A percentile compares a stretch with the other conserved stretches of the same genome.
Conservation (phyloP, 192 early-diverging fungal species). For the Thamnidium elegans region DNA sequence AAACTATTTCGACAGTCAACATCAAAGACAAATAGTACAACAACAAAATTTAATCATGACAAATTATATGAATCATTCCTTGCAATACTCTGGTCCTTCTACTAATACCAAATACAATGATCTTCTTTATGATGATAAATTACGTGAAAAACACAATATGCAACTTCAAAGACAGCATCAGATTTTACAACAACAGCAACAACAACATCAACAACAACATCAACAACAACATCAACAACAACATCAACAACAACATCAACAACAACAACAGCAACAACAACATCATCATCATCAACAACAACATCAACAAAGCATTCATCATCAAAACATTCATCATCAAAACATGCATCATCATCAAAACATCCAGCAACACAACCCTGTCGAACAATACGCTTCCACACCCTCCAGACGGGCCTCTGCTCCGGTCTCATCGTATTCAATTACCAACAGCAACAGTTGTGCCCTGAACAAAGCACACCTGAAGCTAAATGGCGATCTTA, state of each 20-base stretch:
- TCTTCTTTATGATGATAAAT: too few relatives aligned
- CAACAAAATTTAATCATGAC: too few relatives aligned
- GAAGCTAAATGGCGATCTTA: constrained; percentile 62
- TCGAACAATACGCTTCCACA: too few relatives aligned
- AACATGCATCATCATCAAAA: too few relatives aligned
- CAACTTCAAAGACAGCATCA: not conserved
- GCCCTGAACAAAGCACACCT: constrained; percentile 71
- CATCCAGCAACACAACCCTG: not conserved
- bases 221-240: not conserved
- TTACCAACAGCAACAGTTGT: constrained; percentile 13
- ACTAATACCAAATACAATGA: too few relatives aligned
- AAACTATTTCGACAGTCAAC: too few relatives aligned
- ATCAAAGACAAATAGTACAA: too few relatives aligned
- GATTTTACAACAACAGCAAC: not conserved
- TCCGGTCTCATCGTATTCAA: not conserved
- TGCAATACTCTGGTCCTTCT: too few relatives aligned
- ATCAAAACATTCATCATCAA: not conserved
- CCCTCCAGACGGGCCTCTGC: not conserved
- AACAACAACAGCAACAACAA: too few relatives aligned
- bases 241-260: too few relatives aligned
- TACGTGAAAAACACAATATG: too few relatives aligned
- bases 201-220: not conserved
- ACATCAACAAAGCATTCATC: not conserved
- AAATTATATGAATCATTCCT: too few relatives aligned
- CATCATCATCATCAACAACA: not conserved